Conservation (phyloP, 208 protist genomes). For the Leishmania arabica region DNA sequence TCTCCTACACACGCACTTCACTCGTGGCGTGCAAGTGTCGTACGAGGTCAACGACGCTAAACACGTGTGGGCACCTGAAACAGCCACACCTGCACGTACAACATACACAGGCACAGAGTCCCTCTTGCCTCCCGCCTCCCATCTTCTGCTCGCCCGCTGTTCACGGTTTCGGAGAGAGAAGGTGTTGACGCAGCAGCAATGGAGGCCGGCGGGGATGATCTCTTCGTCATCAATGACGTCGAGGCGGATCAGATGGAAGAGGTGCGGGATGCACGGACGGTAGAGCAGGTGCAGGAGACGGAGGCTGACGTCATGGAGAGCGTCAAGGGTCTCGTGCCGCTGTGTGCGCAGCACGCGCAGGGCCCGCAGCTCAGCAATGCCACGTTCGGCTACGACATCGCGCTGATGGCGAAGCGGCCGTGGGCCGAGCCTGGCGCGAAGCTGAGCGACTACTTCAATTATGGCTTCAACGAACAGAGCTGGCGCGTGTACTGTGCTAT, state of each 20-base stretch:
- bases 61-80: neutral
- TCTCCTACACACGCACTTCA: neutral
- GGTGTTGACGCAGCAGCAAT: neutral
- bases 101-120: constrained; percentile 3
- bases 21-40: neutral
- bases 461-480: constrained; percentile 88
- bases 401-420: constrained; percentile 74
- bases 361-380: constrained; percentile 65
- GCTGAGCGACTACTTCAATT: constrained; percentile 91
- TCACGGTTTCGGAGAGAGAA: neutral
- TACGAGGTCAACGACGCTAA: neutral
- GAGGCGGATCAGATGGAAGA: constrained; percentile 19
- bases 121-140: neutral
- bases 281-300: constrained; percentile 15
- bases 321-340: constrained; percentile 66
- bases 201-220: constrained; percentile 17
- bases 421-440: constrained; percentile 83
- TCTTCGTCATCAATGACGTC: constrained; percentile 33
- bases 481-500: constrained; percentile 87
- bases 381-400: constrained; percentile 87
- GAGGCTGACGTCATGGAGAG: constrained; percentile 35
- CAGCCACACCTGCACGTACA: neutral
- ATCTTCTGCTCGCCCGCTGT: neutral
- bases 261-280: neutral
- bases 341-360: constrained; percentile 61